Base-by-base conservation (phyloP, 2,329 filamentous ascomycete genomes). In the Colletotrichum godetiae region DNA sequence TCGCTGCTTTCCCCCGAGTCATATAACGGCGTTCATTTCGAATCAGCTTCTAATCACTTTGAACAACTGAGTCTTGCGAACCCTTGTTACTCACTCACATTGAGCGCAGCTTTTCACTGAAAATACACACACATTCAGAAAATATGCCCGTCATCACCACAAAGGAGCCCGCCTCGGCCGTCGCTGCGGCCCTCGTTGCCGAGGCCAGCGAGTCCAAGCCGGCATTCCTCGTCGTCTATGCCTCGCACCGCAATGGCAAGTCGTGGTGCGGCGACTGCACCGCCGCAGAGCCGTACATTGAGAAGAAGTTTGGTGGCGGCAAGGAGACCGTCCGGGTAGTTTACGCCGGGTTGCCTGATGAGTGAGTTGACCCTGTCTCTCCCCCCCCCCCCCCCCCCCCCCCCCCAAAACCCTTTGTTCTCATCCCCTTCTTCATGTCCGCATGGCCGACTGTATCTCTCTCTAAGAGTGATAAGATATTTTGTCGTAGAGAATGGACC, bases 221-320 rank as follows among this genome's bases (percentile, higher is more conserved):
- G 10, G 71, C 67, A 15, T 73, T 70, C 60, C 60, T 73, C 13
- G 67, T 73, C 67, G 71, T 73, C 67, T 73, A 73, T 56, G 71
- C 71, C 42, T 73, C 71, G 15, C 67, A 73, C 60, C 71, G 71
- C 15, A 61, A 66, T 35, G 71, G 71, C n/a, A 60, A 46, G 22
- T 73, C 71, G 19, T 73, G 71, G 71, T 73, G 71, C 35, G 37
- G 52, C n/a, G 71, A 73, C 49, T 73, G 71, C 29, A 71, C 67
- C 35, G 71, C 71, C 13, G 71, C 71, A 24, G 71, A 73, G 71
- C 71, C 71, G 35, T 73, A 70, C 60, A 73, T 73, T 19, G 60
- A 73, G 71, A 71, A 71, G 56, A 73, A 66, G 67, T 73, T 73
- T 27, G 55, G 53, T n/a, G 71, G 67, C 55, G 49, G 65, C n/a